Percentiles rank a stretch among this genome's conserved stretches.
Conservation (phyloP, 306 rosid species). For the Adenanthera pavonina region DNA sequence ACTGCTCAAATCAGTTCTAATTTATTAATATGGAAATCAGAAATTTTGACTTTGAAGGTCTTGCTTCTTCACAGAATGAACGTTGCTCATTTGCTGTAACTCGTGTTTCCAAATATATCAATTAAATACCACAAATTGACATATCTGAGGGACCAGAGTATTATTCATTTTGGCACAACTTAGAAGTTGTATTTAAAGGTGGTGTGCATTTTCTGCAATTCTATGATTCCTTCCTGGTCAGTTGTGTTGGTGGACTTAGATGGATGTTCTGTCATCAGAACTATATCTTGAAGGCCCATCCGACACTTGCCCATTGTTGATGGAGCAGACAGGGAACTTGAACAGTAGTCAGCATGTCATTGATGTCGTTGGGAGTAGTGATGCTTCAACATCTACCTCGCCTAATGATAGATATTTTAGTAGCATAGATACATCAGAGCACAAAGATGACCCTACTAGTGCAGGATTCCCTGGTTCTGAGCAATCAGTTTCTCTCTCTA, state of each 20-base stretch:
- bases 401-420: slow-evolving; percentile 45
- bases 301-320: slow-evolving; percentile 53
- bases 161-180: background rate
- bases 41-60: slow-evolving; percentile 3
- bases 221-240: slow-evolving; percentile 49
- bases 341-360: slow-evolving; percentile 55
- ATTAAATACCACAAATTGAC: background rate
- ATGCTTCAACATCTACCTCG: slow-evolving; percentile 52
- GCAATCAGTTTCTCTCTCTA: slow-evolving; percentile 46
- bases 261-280: slow-evolving; percentile 65
- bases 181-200: slow-evolving; percentile 24
- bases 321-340: slow-evolving; percentile 57
- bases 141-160: slow-evolving; percentile 6
- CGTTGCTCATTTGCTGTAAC: slow-evolving; percentile 20
- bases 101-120: slow-evolving; percentile 25
- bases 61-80: slow-evolving; percentile 40
- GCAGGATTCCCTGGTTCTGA: slow-evolving; percentile 37
- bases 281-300: slow-evolving; percentile 48
- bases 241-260: slow-evolving; percentile 52
- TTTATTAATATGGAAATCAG: background rate
- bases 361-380: slow-evolving; percentile 50
- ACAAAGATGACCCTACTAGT: slow-evolving; percentile 50
- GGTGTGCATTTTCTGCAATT: slow-evolving; percentile 27
- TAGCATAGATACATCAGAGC: slow-evolving; percentile 47
- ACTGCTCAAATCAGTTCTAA: background rate